Percentiles rank a stretch among this genome's conserved stretches.
Conservation (phyloP, 768 basidiomycete genomes). For the Mycena leptocephala region DNA sequence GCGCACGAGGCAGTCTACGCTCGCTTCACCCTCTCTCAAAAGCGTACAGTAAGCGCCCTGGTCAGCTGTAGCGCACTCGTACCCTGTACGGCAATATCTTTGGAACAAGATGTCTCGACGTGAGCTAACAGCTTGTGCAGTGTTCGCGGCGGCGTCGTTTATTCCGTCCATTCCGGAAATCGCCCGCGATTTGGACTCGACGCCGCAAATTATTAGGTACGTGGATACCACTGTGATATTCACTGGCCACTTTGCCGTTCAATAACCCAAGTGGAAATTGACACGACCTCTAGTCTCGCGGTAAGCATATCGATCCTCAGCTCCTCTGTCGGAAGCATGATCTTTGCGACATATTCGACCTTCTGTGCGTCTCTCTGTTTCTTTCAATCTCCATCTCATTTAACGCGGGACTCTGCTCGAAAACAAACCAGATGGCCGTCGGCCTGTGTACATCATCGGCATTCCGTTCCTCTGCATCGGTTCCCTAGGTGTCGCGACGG, state of each 20-base stretch:
- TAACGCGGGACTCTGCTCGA: neutral
- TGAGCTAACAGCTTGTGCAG: constrained; percentile 51
- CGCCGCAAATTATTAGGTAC: constrained; percentile 72
- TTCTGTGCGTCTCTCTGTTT: constrained; percentile 57
- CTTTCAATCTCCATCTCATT: neutral
- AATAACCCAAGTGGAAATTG: neutral
- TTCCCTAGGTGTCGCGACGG: constrained; percentile 72
- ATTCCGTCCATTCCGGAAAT: constrained; percentile 85
- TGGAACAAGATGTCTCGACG: neutral
- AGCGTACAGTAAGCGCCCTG: constrained; percentile 69
- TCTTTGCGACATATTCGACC: constrained; percentile 68
- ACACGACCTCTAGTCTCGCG: constrained; percentile 53
- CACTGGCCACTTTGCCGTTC: too few species aligned
- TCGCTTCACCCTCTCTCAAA: constrained; percentile 69
- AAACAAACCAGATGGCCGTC: constrained; percentile 71
- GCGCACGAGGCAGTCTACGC: constrained; percentile 63
- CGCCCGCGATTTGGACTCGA: constrained; percentile 73
- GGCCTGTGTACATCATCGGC: constrained; percentile 70
- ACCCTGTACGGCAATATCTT: constrained; percentile 60
- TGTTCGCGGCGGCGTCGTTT: constrained; percentile 79
- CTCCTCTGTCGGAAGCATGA: constrained; percentile 61
- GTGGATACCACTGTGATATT: constrained; percentile 1
- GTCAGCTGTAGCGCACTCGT: constrained; percentile 76
- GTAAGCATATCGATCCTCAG: constrained; percentile 68
- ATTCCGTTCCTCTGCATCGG: constrained; percentile 74